These are phyloP conservation scores for Lichtheimia corymbifera DNA, from an alignment of 371 early-diverging fungal genomes.

Conservation along the genomic window DNA sequence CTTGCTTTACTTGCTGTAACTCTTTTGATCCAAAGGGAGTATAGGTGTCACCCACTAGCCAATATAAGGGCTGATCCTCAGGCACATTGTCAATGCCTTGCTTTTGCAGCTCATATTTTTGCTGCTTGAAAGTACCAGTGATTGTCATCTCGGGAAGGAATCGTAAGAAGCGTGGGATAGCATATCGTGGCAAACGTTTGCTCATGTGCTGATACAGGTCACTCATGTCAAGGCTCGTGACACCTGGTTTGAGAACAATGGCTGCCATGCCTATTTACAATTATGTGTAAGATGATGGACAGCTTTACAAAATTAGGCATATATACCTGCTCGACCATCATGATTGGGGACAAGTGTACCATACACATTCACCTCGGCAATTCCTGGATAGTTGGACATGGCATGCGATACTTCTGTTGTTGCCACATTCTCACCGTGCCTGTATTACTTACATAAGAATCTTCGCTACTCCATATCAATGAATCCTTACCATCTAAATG, in stretches of 20 bases:
- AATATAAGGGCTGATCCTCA: conserved; percentile 38
- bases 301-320: no score
- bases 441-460: no score
- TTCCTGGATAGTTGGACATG: conserved; percentile 53
- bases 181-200: conserved; percentile 57
- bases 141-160: conserved; percentile 45
- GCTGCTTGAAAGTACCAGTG: conserved; percentile 61
- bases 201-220: conserved; percentile 34
- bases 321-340: conserved; percentile 73
- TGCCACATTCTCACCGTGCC: conserved; percentile 59
- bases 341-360: conserved; percentile 54
- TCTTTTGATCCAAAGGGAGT: no score
- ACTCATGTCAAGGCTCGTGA: conserved; percentile 27
- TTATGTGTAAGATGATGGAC: no score
- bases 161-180: conserved; percentile 63
- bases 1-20: neutral
- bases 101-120: conserved; percentile 48
- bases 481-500: conserved; percentile 63
- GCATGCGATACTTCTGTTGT: conserved; percentile 67
- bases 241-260: conserved; percentile 37
- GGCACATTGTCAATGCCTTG: conserved; percentile 45
- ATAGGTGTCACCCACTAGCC: conserved; percentile 23
- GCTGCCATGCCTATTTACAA: conserved; percentile 59
- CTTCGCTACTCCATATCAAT: no score
- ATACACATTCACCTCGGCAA: conserved; percentile 66